These are phyloP conservation scores for Trichocladium uniseriatum DNA, from an alignment of 495 filamentous ascomycete genomes.

Conservation along the genomic window DNA sequence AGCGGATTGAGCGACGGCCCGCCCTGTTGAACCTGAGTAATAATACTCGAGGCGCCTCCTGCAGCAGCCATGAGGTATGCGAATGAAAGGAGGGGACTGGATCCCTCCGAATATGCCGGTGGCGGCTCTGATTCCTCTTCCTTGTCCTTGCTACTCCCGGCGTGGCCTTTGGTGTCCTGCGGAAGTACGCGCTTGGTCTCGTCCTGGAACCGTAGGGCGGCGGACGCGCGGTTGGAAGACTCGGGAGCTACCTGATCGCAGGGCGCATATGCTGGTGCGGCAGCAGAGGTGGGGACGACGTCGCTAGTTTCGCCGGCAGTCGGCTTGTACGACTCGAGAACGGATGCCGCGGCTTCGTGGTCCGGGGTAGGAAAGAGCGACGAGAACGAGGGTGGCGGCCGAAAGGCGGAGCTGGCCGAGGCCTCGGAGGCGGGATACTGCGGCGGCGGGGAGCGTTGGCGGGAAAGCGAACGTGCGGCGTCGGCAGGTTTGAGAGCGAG, in stretches of 20 bases:
- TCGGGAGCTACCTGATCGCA: conserved; percentile 33
- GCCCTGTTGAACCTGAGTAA: conserved; percentile 94
- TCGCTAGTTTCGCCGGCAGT: conserved; percentile 19
- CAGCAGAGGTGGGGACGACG: conserved; percentile 40
- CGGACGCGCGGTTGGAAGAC: conserved; percentile 28
- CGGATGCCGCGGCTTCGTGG: conserved; percentile 23
- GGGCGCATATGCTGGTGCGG: conserved; percentile 34
- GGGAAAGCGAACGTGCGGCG: conserved; percentile 28
- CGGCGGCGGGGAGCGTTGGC: conserved; percentile 48
- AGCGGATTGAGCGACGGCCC: conserved; percentile 81
- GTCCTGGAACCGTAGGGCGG: conserved; percentile 31
- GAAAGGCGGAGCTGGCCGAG: conserved; percentile 43
- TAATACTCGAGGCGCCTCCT: conserved; percentile 93
- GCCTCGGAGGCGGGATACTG: conserved; percentile 54
- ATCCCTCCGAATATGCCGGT: conserved; percentile 91
- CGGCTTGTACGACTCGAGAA: conserved; percentile 37
- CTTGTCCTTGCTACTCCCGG: conserved; percentile 33
- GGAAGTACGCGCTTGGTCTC: conserved; percentile 81
- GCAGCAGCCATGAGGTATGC: conserved; percentile 96
- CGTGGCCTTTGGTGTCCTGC: conserved; percentile 58
- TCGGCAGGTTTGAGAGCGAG: conserved; percentile 28
- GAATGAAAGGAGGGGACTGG: conserved; percentile 84
- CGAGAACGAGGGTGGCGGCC: conserved; percentile 39
- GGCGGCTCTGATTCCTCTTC: conserved; percentile 85
- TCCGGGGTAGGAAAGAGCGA: conserved; percentile 39